A percentile compares a stretch with the other conserved stretches of the same genome.
Evolutionary conservation across 2,329 filamentous ascomycete genomes (phyloP).

Genomic region (Hysterium pulicare): DNA sequence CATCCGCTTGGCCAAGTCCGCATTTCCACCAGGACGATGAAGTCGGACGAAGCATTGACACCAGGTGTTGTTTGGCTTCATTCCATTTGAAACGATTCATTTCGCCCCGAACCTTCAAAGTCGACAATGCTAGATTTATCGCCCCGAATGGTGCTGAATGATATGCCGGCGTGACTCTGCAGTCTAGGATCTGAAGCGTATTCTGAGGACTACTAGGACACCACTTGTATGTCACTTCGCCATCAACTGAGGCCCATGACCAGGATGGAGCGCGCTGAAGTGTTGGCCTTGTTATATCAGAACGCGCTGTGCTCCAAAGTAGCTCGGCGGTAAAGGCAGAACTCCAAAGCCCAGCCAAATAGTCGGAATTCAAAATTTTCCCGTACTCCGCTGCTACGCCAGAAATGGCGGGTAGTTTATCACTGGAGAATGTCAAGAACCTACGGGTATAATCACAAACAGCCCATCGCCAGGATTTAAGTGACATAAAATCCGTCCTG

Average conservation of each 20-base stretch:
- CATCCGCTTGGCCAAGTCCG: conserved; percentile 5
- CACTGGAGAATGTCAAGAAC: conserved; percentile 10
- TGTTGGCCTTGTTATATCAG: conserved; percentile 11
- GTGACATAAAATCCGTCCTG: neutral
- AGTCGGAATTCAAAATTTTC: conserved; percentile 5
- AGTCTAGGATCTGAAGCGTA: conserved; percentile 2
- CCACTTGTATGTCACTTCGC: conserved; percentile 11
- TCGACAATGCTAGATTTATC: conserved; percentile 6
- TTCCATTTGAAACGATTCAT: conserved; percentile 7
- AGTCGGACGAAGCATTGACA: neutral
- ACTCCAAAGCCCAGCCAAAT: conserved; percentile 13
- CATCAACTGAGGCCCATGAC: conserved; percentile 15
- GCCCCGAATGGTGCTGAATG: conserved; percentile 9
- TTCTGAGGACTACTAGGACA: neutral
- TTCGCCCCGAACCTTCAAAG: conserved; percentile 6
- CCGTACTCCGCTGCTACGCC: conserved; percentile 9
- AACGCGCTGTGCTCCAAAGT: conserved; percentile 12
- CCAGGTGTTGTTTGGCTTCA: conserved; percentile 4
- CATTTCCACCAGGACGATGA: neutral
- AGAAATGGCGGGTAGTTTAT: conserved; percentile 12
- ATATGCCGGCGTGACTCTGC: conserved; percentile 6
- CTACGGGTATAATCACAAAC: conserved; percentile 13
- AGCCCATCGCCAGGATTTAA: conserved; percentile 7
- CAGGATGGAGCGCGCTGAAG: conserved; percentile 12
- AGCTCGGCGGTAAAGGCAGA: conserved; percentile 7